Percentiles rank a stretch among this genome's conserved stretches.
Evolutionary conservation across 495 filamentous ascomycete species (phyloP).

Genomic region (Clavariopsis aquatica): DNA sequence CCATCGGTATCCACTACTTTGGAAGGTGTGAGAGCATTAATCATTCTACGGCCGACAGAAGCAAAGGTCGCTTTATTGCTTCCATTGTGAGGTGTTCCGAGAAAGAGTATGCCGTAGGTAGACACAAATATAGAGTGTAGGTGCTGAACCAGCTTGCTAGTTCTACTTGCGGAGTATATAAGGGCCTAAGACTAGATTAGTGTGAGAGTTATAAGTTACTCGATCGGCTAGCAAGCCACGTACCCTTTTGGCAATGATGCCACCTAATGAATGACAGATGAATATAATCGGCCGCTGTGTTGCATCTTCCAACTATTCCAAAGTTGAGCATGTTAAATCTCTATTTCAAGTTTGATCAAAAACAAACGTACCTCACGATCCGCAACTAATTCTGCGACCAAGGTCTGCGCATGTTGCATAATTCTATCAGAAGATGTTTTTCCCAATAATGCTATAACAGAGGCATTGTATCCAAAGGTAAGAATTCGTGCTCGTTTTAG

Average conservation of each 20-base stretch:
- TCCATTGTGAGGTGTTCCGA: slow-evolving; percentile 85
- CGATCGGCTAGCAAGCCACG: background rate
- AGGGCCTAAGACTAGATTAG: slow-evolving; percentile 47
- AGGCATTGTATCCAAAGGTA: slow-evolving; percentile 83
- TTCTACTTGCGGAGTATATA: slow-evolving; percentile 64
- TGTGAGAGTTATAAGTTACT: background rate
- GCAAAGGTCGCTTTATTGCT: slow-evolving; percentile 79
- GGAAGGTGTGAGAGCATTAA: slow-evolving; percentile 67
- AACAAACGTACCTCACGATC: slow-evolving; percentile 55
- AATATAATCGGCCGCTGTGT: slow-evolving; percentile 74
- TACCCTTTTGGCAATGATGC: slow-evolving; percentile 75
- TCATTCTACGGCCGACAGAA: slow-evolving; percentile 70
- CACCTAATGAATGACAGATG: slow-evolving; percentile 81
- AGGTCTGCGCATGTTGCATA: slow-evolving; percentile 80
- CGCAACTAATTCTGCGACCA: slow-evolving; percentile 63
- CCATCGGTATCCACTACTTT: slow-evolving; percentile 70
- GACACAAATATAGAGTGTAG: slow-evolving; percentile 78
- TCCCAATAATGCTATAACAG: slow-evolving; percentile 63
- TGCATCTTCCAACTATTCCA: slow-evolving; percentile 55
- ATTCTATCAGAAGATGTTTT: slow-evolving; percentile 68
- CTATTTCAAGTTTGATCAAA: slow-evolving; percentile 42
- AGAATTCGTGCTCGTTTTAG: slow-evolving; percentile 68
- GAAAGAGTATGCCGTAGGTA: slow-evolving; percentile 80
- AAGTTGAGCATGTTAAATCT: too few relatives aligned
- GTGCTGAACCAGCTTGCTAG: slow-evolving; percentile 67